Base-by-base conservation (phyloP, 2,329 filamentous ascomycete species). In the Venturia pyrina region DNA sequence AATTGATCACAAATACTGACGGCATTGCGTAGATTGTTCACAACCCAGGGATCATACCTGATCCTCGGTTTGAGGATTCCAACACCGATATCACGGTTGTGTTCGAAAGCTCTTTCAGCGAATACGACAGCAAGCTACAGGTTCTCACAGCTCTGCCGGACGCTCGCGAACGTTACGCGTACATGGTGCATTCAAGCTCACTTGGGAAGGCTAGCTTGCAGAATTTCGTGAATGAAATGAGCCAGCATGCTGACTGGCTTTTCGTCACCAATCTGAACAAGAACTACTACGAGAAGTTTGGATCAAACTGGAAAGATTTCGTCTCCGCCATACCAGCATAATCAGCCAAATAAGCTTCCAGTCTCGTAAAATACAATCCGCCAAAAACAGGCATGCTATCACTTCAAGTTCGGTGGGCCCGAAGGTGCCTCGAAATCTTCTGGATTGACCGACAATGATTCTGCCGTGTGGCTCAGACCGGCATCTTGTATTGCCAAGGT, bases 1-100 rank as follows among this genome's bases (percentile, higher is more conserved):
- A 8, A 46, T 3, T 34, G 8, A n/a, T 44, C 61, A 34, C 13
- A 34, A 7, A n/a, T 44, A 17, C 44, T 63, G 19, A 63, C 17
- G 15, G 5, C n/a, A 34, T 8, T 24, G 43, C 28, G 8, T 44
- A 63, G 61, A 63, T 48, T 13, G 28, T 63, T 10, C 61, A 63
- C 32, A 63, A 63, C 28, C 37, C 61, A 19, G 61, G 61, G 28
- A 48, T n/a, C 8, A 48, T 48, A 48, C 40, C 44, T 34, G 61
- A 63, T 34, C 8, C 19, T 44, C 61, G 61, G 19, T 44, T 48
- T 5, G 41, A 40, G 19, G 40, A 63, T 34, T n/a, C 61, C 10
- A 63, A 63, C 61, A 63, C 61, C 7, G 61, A 63, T 24, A 48
- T 63, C 28, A 44, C 61, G 19, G 44, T 63, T 15, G 61, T 63